Base-by-base conservation (phyloP, 331 rosid genomes). In the Rhamnella rubrinervis region DNA sequence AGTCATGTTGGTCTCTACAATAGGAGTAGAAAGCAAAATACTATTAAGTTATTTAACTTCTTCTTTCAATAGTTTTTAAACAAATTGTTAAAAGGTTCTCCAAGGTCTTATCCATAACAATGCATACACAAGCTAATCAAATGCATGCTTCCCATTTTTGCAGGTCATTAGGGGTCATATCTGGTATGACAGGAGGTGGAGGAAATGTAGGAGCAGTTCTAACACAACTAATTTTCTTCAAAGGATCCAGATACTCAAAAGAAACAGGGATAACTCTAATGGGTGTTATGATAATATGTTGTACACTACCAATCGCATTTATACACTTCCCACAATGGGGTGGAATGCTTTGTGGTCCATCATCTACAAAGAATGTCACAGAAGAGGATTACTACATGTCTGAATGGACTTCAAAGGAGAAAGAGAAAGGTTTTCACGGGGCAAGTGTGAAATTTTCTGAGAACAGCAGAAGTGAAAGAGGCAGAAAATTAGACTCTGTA, bases 151-250 rank as follows among this genome's bases (percentile, higher is more conserved):
- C 14, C 8, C 14, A 4, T 57, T 59, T 56, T 19, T 75, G 77
- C 83, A 93, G 98, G 85, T 91, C 98, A 59, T 46, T 91, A 55
- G 98, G 97, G 25, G 89, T 93, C 3, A 82, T 87, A 63, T 88
- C 98, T 6, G 98, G 98, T 26, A 93, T 93, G 98, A 81, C 97
- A 37, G 98, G 98, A 52, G 98, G 92, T 2, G 98, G 98, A n/a
- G 98, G 98, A 28, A 93, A 88, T 67, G 92, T 89, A 18, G 98
- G 98, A 1, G 96, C 98, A 19, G 95, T 91, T 20, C 9, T 93
- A 58, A 91, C 98, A 6, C 97, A 93, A 21, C 23, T 88, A 21
- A 82, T 93, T 50, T 93, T 93, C 88, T 90, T 93, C 82, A 85
- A 78, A 81, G 98, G 97, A 66, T 85, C 96, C 0, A 83, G 2